Evolutionary conservation across 805 yeast genomes (phyloP), one percentile per base, ranked within the genome.

Genomic region (Ogataea pini): DNA sequence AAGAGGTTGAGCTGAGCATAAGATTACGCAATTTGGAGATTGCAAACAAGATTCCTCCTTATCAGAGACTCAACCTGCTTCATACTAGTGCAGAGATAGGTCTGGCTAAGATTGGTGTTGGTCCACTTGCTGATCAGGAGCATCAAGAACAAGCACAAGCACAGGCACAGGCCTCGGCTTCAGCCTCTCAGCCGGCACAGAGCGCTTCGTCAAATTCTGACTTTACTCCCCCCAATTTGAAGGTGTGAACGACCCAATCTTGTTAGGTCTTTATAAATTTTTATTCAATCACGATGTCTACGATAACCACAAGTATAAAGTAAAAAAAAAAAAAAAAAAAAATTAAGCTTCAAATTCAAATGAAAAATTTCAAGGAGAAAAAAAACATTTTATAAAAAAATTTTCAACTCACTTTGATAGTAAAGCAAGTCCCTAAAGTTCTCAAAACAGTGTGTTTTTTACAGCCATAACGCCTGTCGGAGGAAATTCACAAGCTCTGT

Each of bases 51-150:
- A 62, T 72, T 27, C 74, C 73, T 12, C 63, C 74, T 20, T 62
- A 72, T 51, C 55, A 62, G 51, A 51, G 63, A 57, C 55, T 72
- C 48, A 69, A 78, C 61, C 65, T 81, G 57, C 64, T 78, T 60
- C 71, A 83, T 56, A 88, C 96, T 1, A 83, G 89, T 62, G 96
- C 96, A 0, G 96, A 88, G 61, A 67, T 76, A 20, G 89, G 87
- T 2, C 69, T 89, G 48, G 83, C 89, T 0, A 79, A 79, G 57
- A 85, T 87, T 41, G 96, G 96, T 1, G 94, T 87, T 7, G 95
- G 95, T 2, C 91, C 92, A 1, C 65, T 86, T 43, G 83, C 87
- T 1, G 81, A 72, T 24, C 55, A 56, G 47, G 43, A 43, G 14
- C 31, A 27, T 28, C 40, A 36, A 19, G 40, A 36, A 16, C 40